These are phyloP conservation scores for Lithospermum erythrorhizon DNA, from an alignment of 257 asterid species.

Conservation along the genomic window DNA sequence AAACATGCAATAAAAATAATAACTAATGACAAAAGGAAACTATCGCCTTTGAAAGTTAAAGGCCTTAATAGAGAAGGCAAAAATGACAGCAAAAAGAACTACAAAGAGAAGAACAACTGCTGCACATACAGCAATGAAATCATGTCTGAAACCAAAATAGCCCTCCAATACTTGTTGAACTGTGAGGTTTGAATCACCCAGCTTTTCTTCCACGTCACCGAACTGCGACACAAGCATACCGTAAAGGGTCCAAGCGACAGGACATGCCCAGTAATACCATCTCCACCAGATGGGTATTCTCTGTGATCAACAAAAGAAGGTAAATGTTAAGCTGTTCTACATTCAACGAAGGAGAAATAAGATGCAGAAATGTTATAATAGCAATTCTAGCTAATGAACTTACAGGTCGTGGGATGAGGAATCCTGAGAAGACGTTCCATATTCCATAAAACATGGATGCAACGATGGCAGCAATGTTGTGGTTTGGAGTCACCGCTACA, in stretches of 20 bases:
- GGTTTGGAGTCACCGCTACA: constrained; percentile 73
- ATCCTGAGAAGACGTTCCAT: constrained; percentile 82
- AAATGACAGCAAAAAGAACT: constrained; percentile 45
- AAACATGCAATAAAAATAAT: constrained; percentile 5
- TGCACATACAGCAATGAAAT: constrained; percentile 54
- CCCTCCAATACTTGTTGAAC: constrained; percentile 39
- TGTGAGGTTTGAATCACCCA: constrained; percentile 24
- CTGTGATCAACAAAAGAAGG: constrained; percentile 22
- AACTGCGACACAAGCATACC: constrained; percentile 14
- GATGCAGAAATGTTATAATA: too few relatives aligned
- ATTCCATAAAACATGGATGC: constrained; percentile 44
- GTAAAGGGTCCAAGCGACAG: constrained; percentile 11
- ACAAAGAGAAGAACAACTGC: constrained; percentile 33
- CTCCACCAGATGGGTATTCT: constrained; percentile 49
- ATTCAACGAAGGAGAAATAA: background rate
- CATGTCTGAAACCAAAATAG: constrained; percentile 45
- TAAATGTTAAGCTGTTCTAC: background rate
- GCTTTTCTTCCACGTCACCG: constrained; percentile 8
- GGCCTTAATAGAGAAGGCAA: constrained; percentile 49
- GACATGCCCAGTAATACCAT: constrained; percentile 11
- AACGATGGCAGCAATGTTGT: constrained; percentile 48
- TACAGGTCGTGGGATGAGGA: constrained; percentile 68
- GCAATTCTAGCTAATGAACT: background rate
- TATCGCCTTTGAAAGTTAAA: constrained; percentile 68
- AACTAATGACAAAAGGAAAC: background rate